These are phyloP conservation scores for Aphanomyces euteiches DNA, from an alignment of 352 stramenopile species.

Conservation along the genomic window DNA sequence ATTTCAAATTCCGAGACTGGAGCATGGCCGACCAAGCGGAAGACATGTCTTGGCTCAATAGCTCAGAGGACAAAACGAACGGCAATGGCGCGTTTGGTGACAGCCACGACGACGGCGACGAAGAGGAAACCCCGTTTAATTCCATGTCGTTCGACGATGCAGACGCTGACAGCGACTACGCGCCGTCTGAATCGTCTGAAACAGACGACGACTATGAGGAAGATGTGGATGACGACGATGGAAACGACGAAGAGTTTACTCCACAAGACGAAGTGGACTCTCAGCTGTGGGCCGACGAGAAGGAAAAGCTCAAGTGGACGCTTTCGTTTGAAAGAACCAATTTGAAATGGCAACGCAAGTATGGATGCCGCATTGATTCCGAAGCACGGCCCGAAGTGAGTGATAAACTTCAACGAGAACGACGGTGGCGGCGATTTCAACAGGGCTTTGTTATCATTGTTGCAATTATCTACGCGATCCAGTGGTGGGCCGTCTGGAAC, in stretches of 20 bases:
- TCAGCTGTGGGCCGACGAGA: not conserved
- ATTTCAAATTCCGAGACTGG: not conserved
- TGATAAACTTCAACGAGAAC: not conserved
- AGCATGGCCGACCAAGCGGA: not conserved
- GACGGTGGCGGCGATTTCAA: conserved; percentile 4
- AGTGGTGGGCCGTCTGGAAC: conserved; percentile 17
- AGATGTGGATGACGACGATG: not conserved
- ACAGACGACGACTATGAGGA: conserved; percentile 12
- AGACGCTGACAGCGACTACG: conserved; percentile 17
- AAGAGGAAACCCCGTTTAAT: conserved; percentile 15
- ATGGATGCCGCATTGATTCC: conserved; percentile 27
- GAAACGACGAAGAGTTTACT: not conserved
- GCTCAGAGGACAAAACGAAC: not conserved
- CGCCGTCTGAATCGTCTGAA: not conserved
- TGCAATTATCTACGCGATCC: not conserved
- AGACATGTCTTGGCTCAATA: not conserved
- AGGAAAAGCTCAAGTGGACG: conserved; percentile 15
- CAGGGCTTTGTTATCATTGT: conserved; percentile 11
- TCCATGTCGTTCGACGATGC: conserved; percentile 5
- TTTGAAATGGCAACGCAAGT: conserved; percentile 21
- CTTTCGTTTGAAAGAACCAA: conserved; percentile 5
- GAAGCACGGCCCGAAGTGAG: conserved; percentile 20
- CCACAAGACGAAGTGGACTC: not conserved
- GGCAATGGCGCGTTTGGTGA: not conserved
- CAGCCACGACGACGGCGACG: not conserved